A percentile compares a stretch with the other conserved stretches of the same genome.
phyloP scores from a whole-genome alignment of 306 rosid species.

The Vicia villosa region DNA sequence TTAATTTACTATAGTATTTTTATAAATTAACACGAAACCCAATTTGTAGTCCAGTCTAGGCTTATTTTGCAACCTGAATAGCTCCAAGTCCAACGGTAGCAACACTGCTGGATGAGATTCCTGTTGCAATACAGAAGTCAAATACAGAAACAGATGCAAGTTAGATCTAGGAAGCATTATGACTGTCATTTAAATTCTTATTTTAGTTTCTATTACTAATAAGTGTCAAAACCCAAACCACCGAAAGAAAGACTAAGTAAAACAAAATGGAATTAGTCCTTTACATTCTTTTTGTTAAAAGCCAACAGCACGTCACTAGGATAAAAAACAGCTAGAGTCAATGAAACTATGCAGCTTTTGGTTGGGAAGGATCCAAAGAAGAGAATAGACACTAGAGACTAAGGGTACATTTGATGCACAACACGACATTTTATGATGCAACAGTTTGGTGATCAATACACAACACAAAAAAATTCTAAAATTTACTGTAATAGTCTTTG shows the following conservation, averaged over 20 bases:
- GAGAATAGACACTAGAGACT: neutral
- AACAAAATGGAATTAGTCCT: neutral
- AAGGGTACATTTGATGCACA: neutral
- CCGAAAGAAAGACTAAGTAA: neutral
- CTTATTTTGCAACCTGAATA: constrained; percentile 56
- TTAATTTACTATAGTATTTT: constrained; percentile 11
- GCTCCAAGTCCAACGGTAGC: constrained; percentile 81
- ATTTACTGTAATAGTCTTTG: neutral
- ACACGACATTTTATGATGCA: neutral
- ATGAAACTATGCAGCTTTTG: neutral
- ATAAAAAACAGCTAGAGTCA: neutral
- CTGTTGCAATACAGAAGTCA: constrained; percentile 50
- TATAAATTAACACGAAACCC: constrained; percentile 6
- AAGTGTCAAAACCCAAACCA: constrained; percentile 2
- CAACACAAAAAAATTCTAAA: neutral
- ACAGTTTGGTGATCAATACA: neutral
- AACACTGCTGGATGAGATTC: constrained; percentile 59
- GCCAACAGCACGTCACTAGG: neutral
- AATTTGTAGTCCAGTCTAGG: neutral
- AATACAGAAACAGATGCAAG: constrained; percentile 29
- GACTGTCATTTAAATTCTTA: constrained; percentile 10
- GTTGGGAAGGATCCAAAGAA: neutral
- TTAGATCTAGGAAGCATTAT: constrained; percentile 13
- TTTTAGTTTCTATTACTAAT: constrained; percentile 22
- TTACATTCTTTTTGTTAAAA: constrained; percentile 6